Percentiles rank a stretch among this genome's conserved stretches.
These are phyloP conservation scores for maize (Zea mays) DNA, from an alignment of 176 grass and related monocot genomes.

Conservation along the genomic window Zm-B73-REFERENCE-NAM-5.0 NC_050099.1:218319501-218320000, in stretches of 20 bases:
- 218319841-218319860: slow-evolving; percentile 71
- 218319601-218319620: slow-evolving; percentile 77
- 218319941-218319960: not conserved
- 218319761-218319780: slow-evolving; percentile 64
- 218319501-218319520: slow-evolving; percentile 52
- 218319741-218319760: slow-evolving; percentile 54
- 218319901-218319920: slow-evolving; percentile 18
- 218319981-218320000: not conserved
- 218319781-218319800: slow-evolving; percentile 59
- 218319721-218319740: slow-evolving; percentile 63
- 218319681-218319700: slow-evolving; percentile 72
- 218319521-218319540: slow-evolving; percentile 51
- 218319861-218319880: slow-evolving; percentile 55
- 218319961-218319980: slow-evolving; percentile 12
- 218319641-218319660: slow-evolving; percentile 67
- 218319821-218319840: slow-evolving; percentile 86
- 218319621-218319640: slow-evolving; percentile 82
- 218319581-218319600: slow-evolving; percentile 77
- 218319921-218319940: slow-evolving; percentile 34
- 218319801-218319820: slow-evolving; percentile 93
- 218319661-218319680: slow-evolving; percentile 70
- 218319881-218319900: slow-evolving; percentile 52
- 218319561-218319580: slow-evolving; percentile 5
- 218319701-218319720: slow-evolving; percentile 81
- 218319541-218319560: slow-evolving; percentile 21